Base-by-base conservation (phyloP, 345 rosid genomes). In the Reutealis trisperma region DNA sequence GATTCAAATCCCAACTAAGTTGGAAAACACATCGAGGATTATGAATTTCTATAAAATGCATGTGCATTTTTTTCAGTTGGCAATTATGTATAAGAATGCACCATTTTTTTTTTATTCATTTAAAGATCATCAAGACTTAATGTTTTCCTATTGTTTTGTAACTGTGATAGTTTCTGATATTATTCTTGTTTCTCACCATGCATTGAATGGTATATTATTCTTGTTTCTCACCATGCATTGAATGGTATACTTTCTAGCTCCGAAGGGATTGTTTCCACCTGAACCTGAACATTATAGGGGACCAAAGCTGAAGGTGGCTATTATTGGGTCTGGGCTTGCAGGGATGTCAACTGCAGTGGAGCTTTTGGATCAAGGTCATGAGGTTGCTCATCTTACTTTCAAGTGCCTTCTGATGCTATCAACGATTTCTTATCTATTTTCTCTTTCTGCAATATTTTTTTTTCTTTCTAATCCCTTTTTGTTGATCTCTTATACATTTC, bases 291-390 rank as follows among this genome's bases (percentile, higher is more conserved):
- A 84, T 65, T 92, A 96, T 37, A 86, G 92, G 82, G 99, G 98
- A 75, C 99, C 99, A 0, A 96, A 96, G 91, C 85, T 96, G 79
- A 96, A 96, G 86, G 98, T 96, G 79, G 98, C 99, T 44, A 96
- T 96, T 42, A 88, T 96, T 62, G 99, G 99, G 73, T 94, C 99
- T 79, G 99, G 99, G 77, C 96, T 96, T 74, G 99, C 98, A 22
- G 99, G 99, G 72, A 93, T 96, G 99, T 93, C 99, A 13, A 96
- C 98, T 58, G 99, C 99, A 18, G 94, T 92, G 21, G 97, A 96
- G 87, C 91, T 93, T 79, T 75, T 96, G 83, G 97, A 96, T 87
- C 99, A 96, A 85, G 99, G 98, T 80, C 98, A 96, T 30, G 94
- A 96, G 99, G 97, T 64, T 79, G 37, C 54, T 65, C 78, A 24